Percentiles rank a stretch among this genome's conserved stretches.
Evolutionary conservation across 441 rosid genomes (phyloP).

Genomic region (Gossypium armourianum): DNA sequence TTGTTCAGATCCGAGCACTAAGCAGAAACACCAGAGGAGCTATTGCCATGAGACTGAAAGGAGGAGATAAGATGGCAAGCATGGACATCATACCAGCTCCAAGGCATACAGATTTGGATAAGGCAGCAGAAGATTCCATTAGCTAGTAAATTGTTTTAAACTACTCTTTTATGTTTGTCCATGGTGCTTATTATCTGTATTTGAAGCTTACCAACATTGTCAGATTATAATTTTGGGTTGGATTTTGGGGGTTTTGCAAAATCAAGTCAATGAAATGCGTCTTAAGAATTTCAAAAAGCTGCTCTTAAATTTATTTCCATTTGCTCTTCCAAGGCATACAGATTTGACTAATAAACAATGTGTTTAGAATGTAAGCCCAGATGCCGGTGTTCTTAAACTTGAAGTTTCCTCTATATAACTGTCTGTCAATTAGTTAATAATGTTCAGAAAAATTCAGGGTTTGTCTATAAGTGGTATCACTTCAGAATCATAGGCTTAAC

Average conservation of each 20-base stretch:
- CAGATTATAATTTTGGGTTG: neutral
- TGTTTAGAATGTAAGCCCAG: neutral
- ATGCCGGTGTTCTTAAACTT: neutral
- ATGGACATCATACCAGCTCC: conserved; percentile 72
- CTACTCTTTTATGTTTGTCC: neutral
- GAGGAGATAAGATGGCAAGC: conserved; percentile 78
- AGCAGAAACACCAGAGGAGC: conserved; percentile 80
- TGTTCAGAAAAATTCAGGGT: neutral
- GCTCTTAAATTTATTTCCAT: neutral
- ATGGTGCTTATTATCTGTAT: neutral
- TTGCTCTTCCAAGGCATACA: neutral
- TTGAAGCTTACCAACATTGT: neutral
- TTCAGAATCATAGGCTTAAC: neutral
- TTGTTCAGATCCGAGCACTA: conserved; percentile 61
- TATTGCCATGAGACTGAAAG: conserved; percentile 73
- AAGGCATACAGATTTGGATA: conserved; percentile 42
- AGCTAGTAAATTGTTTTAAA: conserved; percentile 33
- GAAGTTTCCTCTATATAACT: neutral
- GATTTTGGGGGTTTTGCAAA: neutral
- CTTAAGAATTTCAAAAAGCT: neutral
- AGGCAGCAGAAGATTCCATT: conserved; percentile 29
- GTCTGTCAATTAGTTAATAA: neutral
- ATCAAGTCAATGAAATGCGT: neutral
- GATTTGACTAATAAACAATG: neutral
- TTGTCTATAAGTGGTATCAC: neutral